phyloP scores from a whole-genome alignment of 2,329 filamentous ascomycete genomes.

The Fusarium palustre region DNA sequence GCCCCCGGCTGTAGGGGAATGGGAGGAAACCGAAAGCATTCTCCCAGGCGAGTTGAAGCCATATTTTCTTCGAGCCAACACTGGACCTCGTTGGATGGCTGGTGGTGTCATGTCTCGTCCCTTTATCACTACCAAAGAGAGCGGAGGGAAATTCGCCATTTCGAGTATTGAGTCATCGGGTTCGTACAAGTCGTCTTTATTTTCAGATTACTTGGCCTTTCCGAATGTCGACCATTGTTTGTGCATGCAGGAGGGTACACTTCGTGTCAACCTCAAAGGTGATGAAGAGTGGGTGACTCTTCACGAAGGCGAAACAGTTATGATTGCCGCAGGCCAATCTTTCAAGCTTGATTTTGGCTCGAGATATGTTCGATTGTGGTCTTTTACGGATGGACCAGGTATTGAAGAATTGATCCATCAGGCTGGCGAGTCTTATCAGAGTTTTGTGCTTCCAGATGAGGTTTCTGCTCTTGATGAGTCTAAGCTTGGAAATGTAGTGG shows the following conservation, averaged over 20 bases:
- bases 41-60: constrained; percentile 54
- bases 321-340: constrained; percentile 59
- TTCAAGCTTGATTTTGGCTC: constrained; percentile 60
- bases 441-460: constrained; percentile 55
- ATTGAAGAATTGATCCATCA: constrained; percentile 59
- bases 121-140: constrained; percentile 60
- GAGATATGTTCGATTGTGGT: constrained; percentile 60
- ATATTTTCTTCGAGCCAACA: constrained; percentile 65
- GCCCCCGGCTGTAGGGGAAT: constrained; percentile 58
- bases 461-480: constrained; percentile 6
- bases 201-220: constrained; percentile 57
- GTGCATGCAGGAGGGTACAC: constrained; percentile 59
- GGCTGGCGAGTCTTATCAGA: constrained; percentile 51
- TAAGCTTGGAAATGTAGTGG: neutral
- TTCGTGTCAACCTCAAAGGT: constrained; percentile 54
- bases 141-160: constrained; percentile 63
- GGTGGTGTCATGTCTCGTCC: constrained; percentile 61
- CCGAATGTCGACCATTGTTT: constrained; percentile 64
- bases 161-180: constrained; percentile 62
- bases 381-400: constrained; percentile 62
- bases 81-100: constrained; percentile 59
- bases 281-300: constrained; percentile 40
- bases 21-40: constrained; percentile 55
- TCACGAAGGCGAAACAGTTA: constrained; percentile 60
- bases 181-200: constrained; percentile 52